Evolutionary conservation across 2,329 filamentous ascomycete species (phyloP), one percentile per base, ranked within the genome.

Genomic region (Xylaria polymorpha): DNA sequence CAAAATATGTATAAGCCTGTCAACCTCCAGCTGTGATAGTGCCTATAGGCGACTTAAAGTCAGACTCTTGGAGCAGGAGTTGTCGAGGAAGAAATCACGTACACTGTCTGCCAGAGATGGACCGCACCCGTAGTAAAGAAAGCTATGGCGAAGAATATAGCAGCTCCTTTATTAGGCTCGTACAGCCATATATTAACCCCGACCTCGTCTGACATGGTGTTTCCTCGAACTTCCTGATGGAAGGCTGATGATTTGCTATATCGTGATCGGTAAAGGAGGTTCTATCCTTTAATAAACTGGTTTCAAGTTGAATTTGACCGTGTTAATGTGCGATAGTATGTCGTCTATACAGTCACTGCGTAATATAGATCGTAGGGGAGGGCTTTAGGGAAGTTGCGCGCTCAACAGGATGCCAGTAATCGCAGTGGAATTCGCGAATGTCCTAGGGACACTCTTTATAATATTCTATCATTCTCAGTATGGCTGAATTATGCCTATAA

Each of bases 11-110:
- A 85, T 4, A 90, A 77, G 0, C 84, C 77, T 0, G 86, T 88
- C 15, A 88, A 79, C 60, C 82, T 83, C 84, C 86, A 90, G 72
- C 83, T 86, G 70, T 85, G 86, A 74, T 88, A 87, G 63, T 80
- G 84, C 53, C 87, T 88, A 14, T 37, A 41, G 20, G 35, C 20
- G 20, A 25, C 4, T 22, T 10, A 64, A 59, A 59, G 67, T 57
- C 35, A 9, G 9, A n/a, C 25, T 32, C 22, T 29, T 14, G 8
- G 12, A 59, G 37, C 25, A n/a, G 29, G 59, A 22, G 48, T 22
- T n/a, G 32, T 44, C 14, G 29, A 20, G 15, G 37, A 3, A 14
- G 25, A 18, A 39, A 12, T 10, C 39, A 81, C 85, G 79, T 77
- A 90, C 88, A 79, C 67, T 73, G 79, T 78, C 65, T 85, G 83